phyloP scores from a whole-genome alignment of 345 rosid species.

The Noccaea bulbosa region DNA sequence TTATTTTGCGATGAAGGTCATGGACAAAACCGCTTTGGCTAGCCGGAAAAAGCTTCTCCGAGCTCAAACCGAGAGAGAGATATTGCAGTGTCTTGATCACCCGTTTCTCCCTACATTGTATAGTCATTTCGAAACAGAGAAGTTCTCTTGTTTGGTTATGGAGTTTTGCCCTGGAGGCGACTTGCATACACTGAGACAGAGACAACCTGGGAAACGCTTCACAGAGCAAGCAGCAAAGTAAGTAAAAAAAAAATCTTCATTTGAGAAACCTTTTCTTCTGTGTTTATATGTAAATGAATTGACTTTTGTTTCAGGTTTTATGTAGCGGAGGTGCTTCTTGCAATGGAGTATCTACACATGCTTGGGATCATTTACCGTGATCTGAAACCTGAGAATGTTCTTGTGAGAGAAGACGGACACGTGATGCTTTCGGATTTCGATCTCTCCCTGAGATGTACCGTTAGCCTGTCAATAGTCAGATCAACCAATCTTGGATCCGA shows the following conservation, averaged over 20 bases:
- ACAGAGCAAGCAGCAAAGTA: slow-evolving; percentile 86
- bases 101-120: slow-evolving; percentile 85
- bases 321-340: slow-evolving; percentile 80
- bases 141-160: slow-evolving; percentile 85
- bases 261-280: background rate
- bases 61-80: slow-evolving; percentile 86
- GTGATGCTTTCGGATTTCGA: slow-evolving; percentile 92
- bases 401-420: slow-evolving; percentile 89
- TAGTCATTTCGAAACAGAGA: slow-evolving; percentile 80
- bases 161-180: slow-evolving; percentile 94
- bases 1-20: slow-evolving; percentile 79
- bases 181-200: slow-evolving; percentile 79
- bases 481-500: slow-evolving; percentile 54
- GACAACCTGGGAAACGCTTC: slow-evolving; percentile 81
- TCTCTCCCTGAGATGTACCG: slow-evolving; percentile 73
- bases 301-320: slow-evolving; percentile 62
- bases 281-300: background rate
- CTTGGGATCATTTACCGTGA: slow-evolving; percentile 86
- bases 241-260: slow-evolving; percentile 24
- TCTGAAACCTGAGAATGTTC: slow-evolving; percentile 86
- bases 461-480: slow-evolving; percentile 62
- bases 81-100: slow-evolving; percentile 73
- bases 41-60: slow-evolving; percentile 80
- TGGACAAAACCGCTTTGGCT: slow-evolving; percentile 77
- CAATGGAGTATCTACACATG: slow-evolving; percentile 89